Base-by-base conservation (phyloP, 768 basidiomycete species). In the Amanita pseudoporphyria region DNA sequence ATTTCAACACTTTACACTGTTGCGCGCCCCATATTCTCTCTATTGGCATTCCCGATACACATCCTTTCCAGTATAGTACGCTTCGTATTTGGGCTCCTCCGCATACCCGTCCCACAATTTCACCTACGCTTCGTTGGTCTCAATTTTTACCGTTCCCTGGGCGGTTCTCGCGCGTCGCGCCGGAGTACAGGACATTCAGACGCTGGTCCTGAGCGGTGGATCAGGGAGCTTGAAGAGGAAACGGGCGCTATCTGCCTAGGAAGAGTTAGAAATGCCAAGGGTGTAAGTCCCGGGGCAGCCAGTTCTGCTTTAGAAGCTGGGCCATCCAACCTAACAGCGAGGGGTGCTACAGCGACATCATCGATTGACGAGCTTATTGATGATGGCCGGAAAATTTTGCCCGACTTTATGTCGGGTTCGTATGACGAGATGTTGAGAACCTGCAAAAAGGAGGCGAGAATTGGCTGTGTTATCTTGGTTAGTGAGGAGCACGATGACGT, bases 401-500 rank as follows among this genome's bases (percentile, higher is more conserved):
- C 92, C 0, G 87, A 91, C 51, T 95, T 96, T 66, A 80, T 73
- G 43, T 63, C 82, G 3, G 86, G 87, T 1, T 74, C 78, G 14
- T 97, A 98, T 61, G 91, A 97, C 53, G 77, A 83, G 3, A 84
- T 84, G 35, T 64, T 95, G 53, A 72, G 78, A 46, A 59, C 64
- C 33, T 87, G 89, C 52, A 79, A 90, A 60, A 77, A 71, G 44
- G 86, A 94, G 38, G 67, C 72, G 18, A 79, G 77, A 61, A 73
- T 96, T 45, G 83, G 83, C 0, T 88, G 91, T 57, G 77, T 93
- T 2, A 65, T 97, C 3, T 70, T 98, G 26, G 82, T 90, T 51
- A 91, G 87, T 57, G 81, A 82, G 32, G 93, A 96, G 60, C 93
- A 99, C 57, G 92, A 97, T 60, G 83, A 92, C 54, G 86, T 85